A percentile compares a stretch with the other conserved stretches of the same genome.
Evolutionary conservation across 495 filamentous ascomycete species (phyloP).

Genomic region (Melanomma pulvis-pyrius): DNA sequence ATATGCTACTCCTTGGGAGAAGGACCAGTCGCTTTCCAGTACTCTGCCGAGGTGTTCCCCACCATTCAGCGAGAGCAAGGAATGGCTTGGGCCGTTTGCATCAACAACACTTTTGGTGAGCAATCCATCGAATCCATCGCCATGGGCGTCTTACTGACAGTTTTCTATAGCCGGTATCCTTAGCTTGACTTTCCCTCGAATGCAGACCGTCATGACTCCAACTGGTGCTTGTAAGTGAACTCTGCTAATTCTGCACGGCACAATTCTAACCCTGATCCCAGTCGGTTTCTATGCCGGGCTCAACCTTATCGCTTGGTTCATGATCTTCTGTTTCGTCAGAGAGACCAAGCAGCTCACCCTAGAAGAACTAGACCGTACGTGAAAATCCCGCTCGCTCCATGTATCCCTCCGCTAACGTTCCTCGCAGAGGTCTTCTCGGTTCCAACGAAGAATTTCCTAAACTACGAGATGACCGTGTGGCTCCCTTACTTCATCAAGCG

Average conservation of each 20-base stretch:
- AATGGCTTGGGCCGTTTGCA: constrained; percentile 51
- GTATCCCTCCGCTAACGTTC: not conserved
- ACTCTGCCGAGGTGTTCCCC: constrained; percentile 63
- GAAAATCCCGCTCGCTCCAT: not conserved
- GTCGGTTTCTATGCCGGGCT: constrained; percentile 65
- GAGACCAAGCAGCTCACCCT: constrained; percentile 49
- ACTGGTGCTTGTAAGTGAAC: constrained; percentile 52
- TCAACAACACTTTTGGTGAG: constrained; percentile 38
- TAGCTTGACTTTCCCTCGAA: constrained; percentile 59
- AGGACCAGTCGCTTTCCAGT: constrained; percentile 61
- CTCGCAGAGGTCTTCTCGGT: constrained; percentile 54
- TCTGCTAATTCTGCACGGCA: too few species aligned
- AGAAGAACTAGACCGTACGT: constrained; percentile 52
- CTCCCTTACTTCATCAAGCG: constrained; percentile 52
- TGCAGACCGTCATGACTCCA: constrained; percentile 54
- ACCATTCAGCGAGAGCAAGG: constrained; percentile 45
- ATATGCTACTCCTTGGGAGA: constrained; percentile 59
- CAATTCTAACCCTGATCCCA: not conserved
- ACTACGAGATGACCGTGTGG: constrained; percentile 54
- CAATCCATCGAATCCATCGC: not conserved
- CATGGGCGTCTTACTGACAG: not conserved
- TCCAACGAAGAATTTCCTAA: constrained; percentile 53
- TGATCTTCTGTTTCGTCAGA: constrained; percentile 34
- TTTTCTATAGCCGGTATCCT: constrained; percentile 46
- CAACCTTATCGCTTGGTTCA: constrained; percentile 45